These are phyloP conservation scores for Stenocarpella maydis DNA, from an alignment of 2,329 filamentous ascomycete species.

Conservation along the genomic window DNA sequence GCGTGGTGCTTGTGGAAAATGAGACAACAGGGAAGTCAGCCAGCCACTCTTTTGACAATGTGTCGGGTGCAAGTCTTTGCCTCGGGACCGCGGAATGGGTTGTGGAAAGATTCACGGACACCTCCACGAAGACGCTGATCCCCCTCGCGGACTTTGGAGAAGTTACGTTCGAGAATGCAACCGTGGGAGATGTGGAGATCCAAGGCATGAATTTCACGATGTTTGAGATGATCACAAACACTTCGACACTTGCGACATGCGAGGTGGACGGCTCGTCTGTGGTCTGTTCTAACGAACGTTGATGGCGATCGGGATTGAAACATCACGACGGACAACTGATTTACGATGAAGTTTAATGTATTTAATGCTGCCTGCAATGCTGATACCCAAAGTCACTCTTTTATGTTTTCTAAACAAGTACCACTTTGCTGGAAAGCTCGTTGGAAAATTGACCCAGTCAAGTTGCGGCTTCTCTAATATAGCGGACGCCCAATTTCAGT, in stretches of 20 bases:
- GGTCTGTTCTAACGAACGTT: background rate
- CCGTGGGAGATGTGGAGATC: background rate
- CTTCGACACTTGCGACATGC: background rate
- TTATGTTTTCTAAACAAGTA: too few species aligned
- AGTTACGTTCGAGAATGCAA: background rate
- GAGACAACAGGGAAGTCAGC: background rate
- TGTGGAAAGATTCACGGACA: constrained; percentile 1
- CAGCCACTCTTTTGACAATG: background rate
- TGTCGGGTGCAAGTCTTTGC: background rate
- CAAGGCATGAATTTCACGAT: background rate
- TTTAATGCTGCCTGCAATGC: too few species aligned
- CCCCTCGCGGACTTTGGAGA: background rate
- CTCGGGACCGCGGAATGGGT: background rate
- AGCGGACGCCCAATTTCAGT: too few species aligned
- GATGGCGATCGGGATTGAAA: too few species aligned
- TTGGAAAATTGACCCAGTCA: too few species aligned
- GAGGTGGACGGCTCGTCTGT: background rate
- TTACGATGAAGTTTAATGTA: too few species aligned
- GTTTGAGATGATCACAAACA: constrained; percentile 14
- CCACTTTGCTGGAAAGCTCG: too few species aligned
- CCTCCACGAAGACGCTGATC: background rate
- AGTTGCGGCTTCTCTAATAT: too few species aligned
- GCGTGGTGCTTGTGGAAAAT: background rate
- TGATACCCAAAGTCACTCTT: too few species aligned
- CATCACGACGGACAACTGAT: too few species aligned